Percentiles rank a stretch among this genome's conserved stretches.
Evolutionary conservation across 805 yeast genomes (phyloP).

Genomic region (Priceomyces haplophilus): DNA sequence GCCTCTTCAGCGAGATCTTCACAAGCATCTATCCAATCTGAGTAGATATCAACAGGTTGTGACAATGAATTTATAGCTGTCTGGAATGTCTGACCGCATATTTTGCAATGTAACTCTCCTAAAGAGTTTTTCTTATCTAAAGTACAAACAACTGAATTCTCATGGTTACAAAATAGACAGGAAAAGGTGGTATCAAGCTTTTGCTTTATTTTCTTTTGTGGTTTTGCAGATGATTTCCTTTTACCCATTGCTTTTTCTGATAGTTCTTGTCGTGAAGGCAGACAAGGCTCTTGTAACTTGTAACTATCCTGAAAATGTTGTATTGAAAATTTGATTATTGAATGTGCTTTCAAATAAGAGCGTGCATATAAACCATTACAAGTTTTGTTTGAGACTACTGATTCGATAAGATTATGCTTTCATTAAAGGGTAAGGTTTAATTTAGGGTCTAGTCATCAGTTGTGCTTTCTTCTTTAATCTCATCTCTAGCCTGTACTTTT

Average conservation of each 20-base stretch:
- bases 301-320: slow-evolving; percentile 1
- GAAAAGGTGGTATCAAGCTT: slow-evolving; percentile 78
- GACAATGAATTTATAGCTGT: slow-evolving; percentile 78
- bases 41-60: slow-evolving; percentile 91
- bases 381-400: no score
- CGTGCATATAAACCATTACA: slow-evolving; percentile 1
- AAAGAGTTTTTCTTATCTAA: slow-evolving; percentile 82
- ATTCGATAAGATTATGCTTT: neutral
- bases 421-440: neutral
- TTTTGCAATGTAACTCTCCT: slow-evolving; percentile 84
- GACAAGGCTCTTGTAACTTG: no score
- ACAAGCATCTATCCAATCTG: slow-evolving; percentile 98
- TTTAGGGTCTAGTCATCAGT: slow-evolving; percentile 15
- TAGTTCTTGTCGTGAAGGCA: neutral
- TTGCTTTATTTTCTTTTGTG: slow-evolving; percentile 73
- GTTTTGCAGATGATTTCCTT: slow-evolving; percentile 80
- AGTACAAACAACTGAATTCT: slow-evolving; percentile 82
- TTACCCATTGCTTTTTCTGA: slow-evolving; percentile 51
- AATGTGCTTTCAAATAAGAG: neutral
- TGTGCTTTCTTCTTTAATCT: slow-evolving; percentile 44
- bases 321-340: neutral
- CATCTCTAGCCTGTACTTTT: slow-evolving; percentile 45
- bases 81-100: slow-evolving; percentile 92
- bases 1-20: slow-evolving; percentile 78
- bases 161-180: slow-evolving; percentile 94